Percentiles rank a stretch among this genome's conserved stretches.
Conservation (phyloP, 2,329 filamentous ascomycete genomes). For the Aspergillus niger region DNA sequence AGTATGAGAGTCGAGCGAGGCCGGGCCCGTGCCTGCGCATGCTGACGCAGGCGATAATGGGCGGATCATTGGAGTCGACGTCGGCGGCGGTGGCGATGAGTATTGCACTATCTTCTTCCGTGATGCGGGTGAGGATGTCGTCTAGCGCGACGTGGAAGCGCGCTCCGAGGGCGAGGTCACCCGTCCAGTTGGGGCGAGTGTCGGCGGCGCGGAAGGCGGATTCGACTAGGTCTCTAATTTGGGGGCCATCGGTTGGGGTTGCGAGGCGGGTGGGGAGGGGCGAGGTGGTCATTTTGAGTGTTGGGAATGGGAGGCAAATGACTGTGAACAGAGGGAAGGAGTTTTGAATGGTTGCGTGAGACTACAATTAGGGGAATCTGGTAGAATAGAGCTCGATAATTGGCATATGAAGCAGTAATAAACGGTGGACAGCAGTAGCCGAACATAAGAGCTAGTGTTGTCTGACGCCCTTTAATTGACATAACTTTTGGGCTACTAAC, state of each 20-base stretch:
- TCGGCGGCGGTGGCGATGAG: slow-evolving; percentile 25
- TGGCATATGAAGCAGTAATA: no score
- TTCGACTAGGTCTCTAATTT: slow-evolving; percentile 42
- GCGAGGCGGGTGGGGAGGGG: slow-evolving; percentile 33
- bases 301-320: no score
- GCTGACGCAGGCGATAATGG: background rate
- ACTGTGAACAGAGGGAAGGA: no score
- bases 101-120: slow-evolving; percentile 28
- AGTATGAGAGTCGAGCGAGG: background rate
- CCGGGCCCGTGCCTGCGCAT: background rate
- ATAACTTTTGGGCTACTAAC: background rate
- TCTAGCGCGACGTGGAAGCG: slow-evolving; percentile 27
- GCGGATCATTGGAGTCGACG: background rate
- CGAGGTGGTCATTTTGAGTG: background rate
- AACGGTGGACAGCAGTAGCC: background rate
- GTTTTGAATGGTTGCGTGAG: background rate
- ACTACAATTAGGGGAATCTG: background rate
- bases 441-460: background rate
- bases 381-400: background rate
- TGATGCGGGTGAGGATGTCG: slow-evolving; percentile 30
- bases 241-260: slow-evolving; percentile 38
- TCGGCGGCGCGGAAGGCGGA: slow-evolving; percentile 46
- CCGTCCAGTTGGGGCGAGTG: slow-evolving; percentile 40
- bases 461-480: background rate
- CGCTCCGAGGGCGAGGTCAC: slow-evolving; percentile 32